Conservation (phyloP, 108 stramenopile species). For the Nannochloropsis salina region DNA sequence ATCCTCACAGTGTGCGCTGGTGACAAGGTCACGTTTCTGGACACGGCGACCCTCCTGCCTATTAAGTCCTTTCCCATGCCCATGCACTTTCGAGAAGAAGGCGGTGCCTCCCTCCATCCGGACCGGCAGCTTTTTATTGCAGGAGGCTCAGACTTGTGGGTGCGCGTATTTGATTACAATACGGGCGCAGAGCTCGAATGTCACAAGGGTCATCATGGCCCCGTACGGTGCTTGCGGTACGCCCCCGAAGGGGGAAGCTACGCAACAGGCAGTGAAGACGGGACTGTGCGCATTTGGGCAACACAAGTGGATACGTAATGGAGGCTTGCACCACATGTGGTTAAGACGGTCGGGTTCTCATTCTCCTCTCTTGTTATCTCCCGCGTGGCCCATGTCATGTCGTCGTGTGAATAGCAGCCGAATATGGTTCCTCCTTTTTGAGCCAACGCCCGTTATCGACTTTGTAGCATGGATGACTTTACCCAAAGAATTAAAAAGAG, state of each 20-base stretch:
- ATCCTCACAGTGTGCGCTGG: slow-evolving; percentile 80
- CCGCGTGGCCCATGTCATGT: no score
- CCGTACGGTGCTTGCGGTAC: slow-evolving; percentile 89
- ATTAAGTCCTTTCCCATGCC: slow-evolving; percentile 64
- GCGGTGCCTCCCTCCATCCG: slow-evolving; percentile 84
- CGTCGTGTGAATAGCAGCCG: no score
- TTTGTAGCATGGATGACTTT: no score
- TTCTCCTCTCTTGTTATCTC: no score
- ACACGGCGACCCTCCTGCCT: slow-evolving; percentile 32
- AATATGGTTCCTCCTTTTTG: no score
- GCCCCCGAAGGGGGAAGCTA: slow-evolving; percentile 75
- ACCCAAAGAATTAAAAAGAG: no score
- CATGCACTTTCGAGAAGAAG: slow-evolving; percentile 89
- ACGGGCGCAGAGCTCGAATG: slow-evolving; percentile 81
- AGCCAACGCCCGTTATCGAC: no score
- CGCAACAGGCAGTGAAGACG: slow-evolving; percentile 94
- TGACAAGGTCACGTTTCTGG: slow-evolving; percentile 72
- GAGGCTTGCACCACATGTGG: no score
- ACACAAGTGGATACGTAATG: slow-evolving; percentile 24
- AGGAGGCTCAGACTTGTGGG: slow-evolving; percentile 75
- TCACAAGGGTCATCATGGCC: slow-evolving; percentile 95
- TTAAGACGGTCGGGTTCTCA: no score
- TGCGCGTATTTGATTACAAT: slow-evolving; percentile 80
- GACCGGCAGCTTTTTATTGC: slow-evolving; percentile 77
- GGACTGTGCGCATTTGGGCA: slow-evolving; percentile 92